Evolutionary conservation across 2,329 filamentous ascomycete genomes (phyloP), one percentile per base, ranked within the genome.

Genomic region (Fusarium devonianum): DNA sequence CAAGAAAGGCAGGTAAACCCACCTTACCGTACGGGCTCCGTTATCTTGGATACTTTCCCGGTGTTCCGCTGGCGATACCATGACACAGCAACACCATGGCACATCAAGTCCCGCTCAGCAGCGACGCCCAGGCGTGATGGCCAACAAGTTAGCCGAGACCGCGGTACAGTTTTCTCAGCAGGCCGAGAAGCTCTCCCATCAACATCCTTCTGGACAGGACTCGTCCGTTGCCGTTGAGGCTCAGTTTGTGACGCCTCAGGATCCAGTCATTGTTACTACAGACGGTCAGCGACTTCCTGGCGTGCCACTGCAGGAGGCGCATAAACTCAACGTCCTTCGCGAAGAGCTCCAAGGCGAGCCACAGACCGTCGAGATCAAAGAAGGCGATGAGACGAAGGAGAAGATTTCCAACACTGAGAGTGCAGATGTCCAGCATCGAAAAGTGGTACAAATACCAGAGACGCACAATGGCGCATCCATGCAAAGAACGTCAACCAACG

Each of bases 221-320:
- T 64, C 37, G 49, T 72, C 39, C 4, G 77, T 84, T 11, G 86
- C 86, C 2, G 73, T 86, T 37, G 77, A 86, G 64, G 87, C 87
- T 21, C 79, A 72, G n/a, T 84, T 81, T 53, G 73, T 87, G 22
- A 92, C 89, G 1, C 81, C 86, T 0, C 83, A 87, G 37, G 88
- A 92, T 67, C 83, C 88, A 1, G 83, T 92, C 12, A 82, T 92
- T 34, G 75, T 86, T 42, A 90, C 87, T 1, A 79, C 80, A 11
- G 82, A 87, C 66, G 88, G 87, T 21, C 78, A 81, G 35, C 76
- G 87, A 28, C 69, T 92, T 5, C 88, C 89, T 0, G 81, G 82
- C 1, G 84, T 92, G 2, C 88, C 88, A 2, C 67, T 90, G 4
- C 75, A 81, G 22, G 88, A 92, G 71, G 88, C 89, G 1, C 77